Conservation (phyloP, 1,284 basidiomycete genomes). For the Coniferiporia weirii region DNA sequence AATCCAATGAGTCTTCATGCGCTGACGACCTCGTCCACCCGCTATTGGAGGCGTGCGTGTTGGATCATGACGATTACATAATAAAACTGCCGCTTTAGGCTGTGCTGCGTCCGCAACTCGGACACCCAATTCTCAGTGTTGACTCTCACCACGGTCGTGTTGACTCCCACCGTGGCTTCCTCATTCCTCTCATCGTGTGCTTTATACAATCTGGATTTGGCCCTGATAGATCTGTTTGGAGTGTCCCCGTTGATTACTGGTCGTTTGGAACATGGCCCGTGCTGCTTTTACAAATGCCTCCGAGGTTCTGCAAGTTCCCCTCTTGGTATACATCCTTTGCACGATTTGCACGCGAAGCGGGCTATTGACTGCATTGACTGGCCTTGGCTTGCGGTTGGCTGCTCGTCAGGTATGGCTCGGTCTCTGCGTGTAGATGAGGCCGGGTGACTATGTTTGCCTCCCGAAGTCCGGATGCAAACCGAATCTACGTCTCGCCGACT, state of each 20-base stretch:
- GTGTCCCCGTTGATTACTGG: background rate
- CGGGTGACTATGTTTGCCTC: background rate
- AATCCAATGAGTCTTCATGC: background rate
- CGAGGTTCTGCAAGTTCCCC: background rate
- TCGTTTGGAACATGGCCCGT: background rate
- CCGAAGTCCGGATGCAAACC: conserved; percentile 6
- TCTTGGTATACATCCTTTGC: background rate
- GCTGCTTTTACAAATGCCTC: background rate
- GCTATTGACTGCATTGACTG: background rate
- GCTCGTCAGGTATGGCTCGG: too few species aligned
- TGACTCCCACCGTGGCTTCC: background rate
- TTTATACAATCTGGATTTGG: background rate
- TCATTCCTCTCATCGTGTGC: background rate
- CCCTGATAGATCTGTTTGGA: conserved; percentile 2
- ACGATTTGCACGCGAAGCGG: background rate
- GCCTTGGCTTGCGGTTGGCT: background rate
- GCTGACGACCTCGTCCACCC: background rate
- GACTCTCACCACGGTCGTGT: background rate
- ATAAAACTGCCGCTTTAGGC: background rate
- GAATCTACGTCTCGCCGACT: conserved; percentile 11
- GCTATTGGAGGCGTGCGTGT: conserved; percentile 14
- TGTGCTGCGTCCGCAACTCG: background rate
- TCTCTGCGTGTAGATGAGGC: background rate
- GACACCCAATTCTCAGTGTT: background rate
- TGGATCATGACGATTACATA: conserved; percentile 2